Conservation (phyloP, 2,329 filamentous ascomycete species). For the Fusarium staphyleae region DNA sequence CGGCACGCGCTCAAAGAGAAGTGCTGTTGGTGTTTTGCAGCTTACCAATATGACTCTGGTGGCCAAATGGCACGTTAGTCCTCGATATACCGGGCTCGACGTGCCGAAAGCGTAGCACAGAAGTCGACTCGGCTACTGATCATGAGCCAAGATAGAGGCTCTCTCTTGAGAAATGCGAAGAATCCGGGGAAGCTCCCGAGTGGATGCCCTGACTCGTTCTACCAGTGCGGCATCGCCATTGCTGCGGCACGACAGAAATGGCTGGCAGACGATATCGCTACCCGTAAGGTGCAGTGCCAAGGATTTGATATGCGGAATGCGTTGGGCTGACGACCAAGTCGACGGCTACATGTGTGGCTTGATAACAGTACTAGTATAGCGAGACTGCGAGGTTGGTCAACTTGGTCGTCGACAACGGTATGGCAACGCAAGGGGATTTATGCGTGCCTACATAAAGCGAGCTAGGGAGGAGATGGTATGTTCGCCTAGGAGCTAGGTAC, state of each 20-base stretch:
- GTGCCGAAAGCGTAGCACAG: conserved; percentile 8
- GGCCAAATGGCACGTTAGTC: background rate
- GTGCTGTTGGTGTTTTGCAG: background rate
- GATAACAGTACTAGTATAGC: background rate
- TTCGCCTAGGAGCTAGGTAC: background rate
- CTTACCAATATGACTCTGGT: conserved; percentile 1
- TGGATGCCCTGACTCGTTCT: conserved; percentile 13
- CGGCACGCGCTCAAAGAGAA: conserved; percentile 7
- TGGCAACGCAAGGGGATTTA: conserved; percentile 10
- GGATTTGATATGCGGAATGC: background rate
- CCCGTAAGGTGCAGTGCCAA: conserved; percentile 3
- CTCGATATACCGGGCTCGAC: background rate
- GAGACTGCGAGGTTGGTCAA: background rate
- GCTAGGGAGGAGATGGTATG: background rate
- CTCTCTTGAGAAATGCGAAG: background rate
- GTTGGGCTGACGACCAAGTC: conserved; percentile 11
- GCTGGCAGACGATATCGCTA: conserved; percentile 2
- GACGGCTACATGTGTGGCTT: conserved; percentile 8
- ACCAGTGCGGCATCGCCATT: conserved; percentile 21
- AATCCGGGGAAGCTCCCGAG: conserved; percentile 27
- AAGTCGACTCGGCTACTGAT: background rate
- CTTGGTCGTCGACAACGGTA: background rate
- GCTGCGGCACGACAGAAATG: background rate
- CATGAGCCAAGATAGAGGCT: background rate
- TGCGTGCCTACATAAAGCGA: conserved; percentile 18